Evolutionary conservation across 164 flowering plant species (phyloP).

Genomic region (Nelumbo lutea): DNA sequence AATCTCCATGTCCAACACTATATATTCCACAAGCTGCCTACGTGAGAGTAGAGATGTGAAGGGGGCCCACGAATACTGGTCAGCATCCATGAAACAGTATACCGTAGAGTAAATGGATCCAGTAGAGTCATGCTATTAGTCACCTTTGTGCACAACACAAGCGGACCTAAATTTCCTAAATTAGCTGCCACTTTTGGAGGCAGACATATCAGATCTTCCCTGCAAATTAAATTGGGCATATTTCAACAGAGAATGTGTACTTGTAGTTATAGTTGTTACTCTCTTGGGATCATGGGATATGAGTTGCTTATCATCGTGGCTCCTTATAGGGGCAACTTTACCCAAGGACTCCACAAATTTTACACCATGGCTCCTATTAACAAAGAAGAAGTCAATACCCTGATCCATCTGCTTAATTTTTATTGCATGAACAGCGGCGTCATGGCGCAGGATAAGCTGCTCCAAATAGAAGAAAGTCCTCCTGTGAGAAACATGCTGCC

Average conservation of each 20-base stretch:
- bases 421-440: constrained; percentile 48
- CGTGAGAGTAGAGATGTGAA: constrained; percentile 50
- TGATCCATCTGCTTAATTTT: constrained; percentile 54
- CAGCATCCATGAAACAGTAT: constrained; percentile 45
- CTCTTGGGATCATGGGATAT: constrained; percentile 60
- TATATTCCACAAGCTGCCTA: constrained; percentile 58
- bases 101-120: constrained; percentile 54
- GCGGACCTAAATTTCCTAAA: constrained; percentile 60
- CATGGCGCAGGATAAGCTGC: constrained; percentile 63
- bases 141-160: constrained; percentile 62
- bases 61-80: constrained; percentile 50
- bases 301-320: constrained; percentile 45
- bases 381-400: constrained; percentile 64
- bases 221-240: constrained; percentile 55
- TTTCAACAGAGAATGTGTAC: constrained; percentile 59
- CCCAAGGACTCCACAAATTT: constrained; percentile 58
- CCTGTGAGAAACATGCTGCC: constrained; percentile 61
- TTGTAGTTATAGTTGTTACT: constrained; percentile 50
- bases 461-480: constrained; percentile 61
- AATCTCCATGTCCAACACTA: constrained; percentile 45
- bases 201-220: constrained; percentile 62
- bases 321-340: constrained; percentile 40
- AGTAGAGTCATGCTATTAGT: constrained; percentile 44
- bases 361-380: constrained; percentile 46
- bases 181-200: constrained; percentile 44